Conservation (phyloP, 2,329 filamentous ascomycete species). For the Arthrobotrys iridis region DNA sequence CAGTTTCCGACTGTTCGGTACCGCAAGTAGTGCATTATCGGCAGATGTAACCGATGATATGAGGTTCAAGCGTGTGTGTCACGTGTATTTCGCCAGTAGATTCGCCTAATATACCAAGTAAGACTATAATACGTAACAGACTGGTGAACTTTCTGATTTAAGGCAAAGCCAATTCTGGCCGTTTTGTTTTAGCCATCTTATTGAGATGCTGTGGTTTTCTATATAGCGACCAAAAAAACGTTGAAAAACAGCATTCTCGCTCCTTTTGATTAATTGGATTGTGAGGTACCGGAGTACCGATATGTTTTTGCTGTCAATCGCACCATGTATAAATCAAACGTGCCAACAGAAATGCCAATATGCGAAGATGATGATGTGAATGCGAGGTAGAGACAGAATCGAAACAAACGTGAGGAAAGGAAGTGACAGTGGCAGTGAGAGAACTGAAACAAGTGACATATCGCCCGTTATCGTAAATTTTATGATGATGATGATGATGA, state of each 20-base stretch:
- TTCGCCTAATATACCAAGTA: conserved; percentile 1
- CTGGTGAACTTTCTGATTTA: no score
- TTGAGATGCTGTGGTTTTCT: background rate
- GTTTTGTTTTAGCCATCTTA: no score
- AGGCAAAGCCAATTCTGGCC: no score
- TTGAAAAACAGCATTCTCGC: conserved; percentile 1
- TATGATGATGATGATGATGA: conserved; percentile 56
- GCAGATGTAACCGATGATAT: conserved; percentile 13
- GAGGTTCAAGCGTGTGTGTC: background rate
- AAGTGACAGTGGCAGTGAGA: conserved; percentile 58
- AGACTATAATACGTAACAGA: background rate
- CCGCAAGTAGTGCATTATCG: conserved; percentile 9
- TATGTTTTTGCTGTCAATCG: conserved; percentile 46
- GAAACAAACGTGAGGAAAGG: conserved; percentile 32
- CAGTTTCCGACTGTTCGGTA: conserved; percentile 9
- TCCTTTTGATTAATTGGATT: conserved; percentile 49
- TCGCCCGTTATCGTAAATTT: conserved; percentile 33
- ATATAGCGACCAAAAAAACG: no score
- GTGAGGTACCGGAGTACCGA: conserved; percentile 29
- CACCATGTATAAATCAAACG: conserved; percentile 53
- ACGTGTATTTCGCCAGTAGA: background rate
- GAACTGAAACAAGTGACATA: conserved; percentile 34
- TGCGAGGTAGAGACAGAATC: conserved; percentile 49
- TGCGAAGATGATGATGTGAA: conserved; percentile 31
- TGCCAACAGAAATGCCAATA: conserved; percentile 46